Percentiles rank a stretch among this genome's conserved stretches.
These are phyloP conservation scores for Chlorella sp. DNA, from an alignment of 139 green algal genomes.

Conservation along the genomic window DNA sequence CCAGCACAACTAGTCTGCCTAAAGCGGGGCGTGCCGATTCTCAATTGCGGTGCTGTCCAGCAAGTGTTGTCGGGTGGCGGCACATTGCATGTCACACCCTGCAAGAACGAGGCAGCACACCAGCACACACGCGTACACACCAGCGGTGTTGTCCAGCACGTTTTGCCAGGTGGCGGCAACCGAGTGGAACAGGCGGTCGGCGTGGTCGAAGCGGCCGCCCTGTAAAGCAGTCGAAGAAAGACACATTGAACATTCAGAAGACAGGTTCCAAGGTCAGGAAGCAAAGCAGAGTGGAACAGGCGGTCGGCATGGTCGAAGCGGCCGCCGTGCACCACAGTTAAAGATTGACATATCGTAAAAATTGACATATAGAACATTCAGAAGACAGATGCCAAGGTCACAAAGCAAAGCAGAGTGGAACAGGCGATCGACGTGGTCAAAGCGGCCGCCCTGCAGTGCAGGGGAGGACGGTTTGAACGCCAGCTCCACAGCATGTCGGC, in stretches of 20 bases:
- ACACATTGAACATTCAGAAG: too few species aligned
- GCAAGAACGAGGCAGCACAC: not conserved
- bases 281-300: not conserved
- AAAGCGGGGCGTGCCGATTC: too few species aligned
- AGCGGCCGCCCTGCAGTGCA: constrained; percentile 87
- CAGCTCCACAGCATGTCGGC: not conserved
- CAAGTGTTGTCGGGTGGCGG: too few species aligned
- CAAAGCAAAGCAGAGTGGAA: constrained; percentile 65
- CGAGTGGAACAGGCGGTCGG: constrained; percentile 90
- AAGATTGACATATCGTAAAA: too few species aligned
- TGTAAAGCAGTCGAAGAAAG: constrained; percentile 63
- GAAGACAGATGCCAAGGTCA: not conserved
- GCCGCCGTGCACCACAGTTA: constrained; percentile 78
- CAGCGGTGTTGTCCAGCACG: constrained; percentile 32
- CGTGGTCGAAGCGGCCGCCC: constrained; percentile 92
- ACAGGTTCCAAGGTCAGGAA: not conserved
- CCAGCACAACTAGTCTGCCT: too few species aligned
- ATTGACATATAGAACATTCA: too few species aligned
- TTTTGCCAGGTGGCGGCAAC: constrained; percentile 85
- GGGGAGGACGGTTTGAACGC: not conserved
- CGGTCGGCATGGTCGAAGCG: constrained; percentile 94
- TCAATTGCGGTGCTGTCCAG: too few species aligned
- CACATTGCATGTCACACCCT: too few species aligned
- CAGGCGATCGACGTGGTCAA: constrained; percentile 94
- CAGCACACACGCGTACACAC: constrained; percentile 42